Evolutionary conservation across 768 basidiomycete genomes (phyloP).

Genomic region (Russula lepida): DNA sequence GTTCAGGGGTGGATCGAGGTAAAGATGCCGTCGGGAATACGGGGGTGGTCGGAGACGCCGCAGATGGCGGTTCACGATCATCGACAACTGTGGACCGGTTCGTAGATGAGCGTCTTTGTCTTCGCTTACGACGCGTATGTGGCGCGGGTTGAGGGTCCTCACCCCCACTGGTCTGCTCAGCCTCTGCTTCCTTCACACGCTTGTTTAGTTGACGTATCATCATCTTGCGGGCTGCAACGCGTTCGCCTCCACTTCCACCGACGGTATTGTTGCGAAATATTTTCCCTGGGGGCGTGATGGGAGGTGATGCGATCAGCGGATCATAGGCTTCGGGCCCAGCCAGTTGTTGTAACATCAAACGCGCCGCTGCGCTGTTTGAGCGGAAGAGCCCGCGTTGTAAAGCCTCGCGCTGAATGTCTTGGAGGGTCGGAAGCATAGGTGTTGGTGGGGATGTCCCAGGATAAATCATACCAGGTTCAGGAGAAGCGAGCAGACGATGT

Average conservation of each 20-base stretch:
- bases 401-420: constrained; percentile 25
- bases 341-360: constrained; percentile 72
- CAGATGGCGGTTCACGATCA: constrained; percentile 25
- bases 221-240: constrained; percentile 59
- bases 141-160: constrained; percentile 36
- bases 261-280: constrained; percentile 67
- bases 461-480: constrained; percentile 50
- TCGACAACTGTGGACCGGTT: constrained; percentile 26
- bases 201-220: constrained; percentile 59
- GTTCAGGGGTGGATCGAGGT: constrained; percentile 12
- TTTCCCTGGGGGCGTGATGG: constrained; percentile 36
- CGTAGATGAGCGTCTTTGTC: constrained; percentile 15
- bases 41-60: constrained; percentile 22
- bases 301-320: constrained; percentile 41
- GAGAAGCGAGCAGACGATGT: constrained; percentile 26
- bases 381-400: constrained; percentile 55
- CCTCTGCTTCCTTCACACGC: constrained; percentile 50
- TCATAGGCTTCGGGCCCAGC: constrained; percentile 65
- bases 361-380: constrained; percentile 83
- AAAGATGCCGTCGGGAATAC: constrained; percentile 9
- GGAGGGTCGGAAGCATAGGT: constrained; percentile 64
- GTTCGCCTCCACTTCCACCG: constrained; percentile 73
- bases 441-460: constrained; percentile 60
- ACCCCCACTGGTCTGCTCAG: constrained; percentile 50
- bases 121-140: constrained; percentile 18